Evolutionary conservation across 768 basidiomycete species (phyloP), one percentile per base, ranked within the genome.

Genomic region (Mycena belliarum): DNA sequence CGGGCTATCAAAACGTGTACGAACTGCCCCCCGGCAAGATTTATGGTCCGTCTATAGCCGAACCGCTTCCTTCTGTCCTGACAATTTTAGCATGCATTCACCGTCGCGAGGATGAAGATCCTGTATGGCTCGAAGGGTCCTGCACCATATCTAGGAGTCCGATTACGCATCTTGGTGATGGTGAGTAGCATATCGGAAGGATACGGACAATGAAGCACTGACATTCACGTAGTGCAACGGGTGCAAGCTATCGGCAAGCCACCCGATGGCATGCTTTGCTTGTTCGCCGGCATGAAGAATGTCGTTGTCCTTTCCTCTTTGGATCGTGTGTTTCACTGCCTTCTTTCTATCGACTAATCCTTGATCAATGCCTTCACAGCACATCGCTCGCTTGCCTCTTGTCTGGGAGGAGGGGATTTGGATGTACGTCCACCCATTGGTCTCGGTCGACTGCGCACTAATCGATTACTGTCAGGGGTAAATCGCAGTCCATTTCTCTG

Each of bases 401-500:
- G 81, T 59, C 76, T 91, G 16, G 86, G 81, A 11, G 89, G 89
- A 33, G 90, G 90, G 0, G 90, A 92, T 72, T 72, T 91, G n/a
- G 90, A 91, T 55, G 62, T 63, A 37, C 4, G 62, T 59, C 33
- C n/a, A 2, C 44, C 4, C 21, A 7, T 49, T 24, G 16, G 9
- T 32, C 23, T 14, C 20, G 3, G 24, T 44, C 5, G 16, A 35
- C 8, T 14, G 38, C 7, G n/a, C 21, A 16, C 25, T 56, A 25
- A 51, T 43, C 25, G 4, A 37, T 32, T 41, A 35, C 6, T 48
- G 21, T 25, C 46, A 61, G 61, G 90, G 90, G 88, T 89, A 67
- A 63, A 75, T 62, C 7, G 25, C 28, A 28, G 33, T 32, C 21
- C 1, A 38, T 41, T 45, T n/a, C n/a, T n/a, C 33, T 32, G 33